Percentiles rank a stretch among this genome's conserved stretches.
phyloP scores from a whole-genome alignment of 75 land plant species.

The Selaginella tamariscina region DNA sequence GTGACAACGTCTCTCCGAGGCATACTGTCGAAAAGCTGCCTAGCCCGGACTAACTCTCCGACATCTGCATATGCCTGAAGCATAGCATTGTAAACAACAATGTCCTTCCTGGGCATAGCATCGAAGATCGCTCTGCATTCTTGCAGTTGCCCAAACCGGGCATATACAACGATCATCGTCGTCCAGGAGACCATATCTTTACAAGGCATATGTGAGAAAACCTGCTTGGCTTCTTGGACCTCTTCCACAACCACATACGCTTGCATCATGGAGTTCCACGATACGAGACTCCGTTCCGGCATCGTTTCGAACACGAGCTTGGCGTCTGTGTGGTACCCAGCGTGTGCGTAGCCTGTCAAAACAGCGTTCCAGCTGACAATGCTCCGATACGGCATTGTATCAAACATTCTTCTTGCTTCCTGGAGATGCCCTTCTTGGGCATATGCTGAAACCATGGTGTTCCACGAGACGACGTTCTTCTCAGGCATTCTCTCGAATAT shows the following conservation, averaged over 20 bases:
- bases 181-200: neutral
- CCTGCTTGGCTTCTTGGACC: neutral
- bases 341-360: neutral
- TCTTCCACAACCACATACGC: neutral
- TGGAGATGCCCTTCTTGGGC: neutral
- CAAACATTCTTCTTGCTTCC: neutral
- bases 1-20: neutral
- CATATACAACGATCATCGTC: slow-evolving; percentile 14
- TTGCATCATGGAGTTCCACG: neutral
- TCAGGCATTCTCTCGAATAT: neutral
- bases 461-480: slow-evolving; percentile 5
- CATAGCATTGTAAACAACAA: slow-evolving; percentile 3
- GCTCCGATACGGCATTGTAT: neutral
- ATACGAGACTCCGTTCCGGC: neutral
- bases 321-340: neutral
- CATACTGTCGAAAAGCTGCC: slow-evolving; percentile 3
- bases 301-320: neutral
- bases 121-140: neutral
- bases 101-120: neutral
- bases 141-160: slow-evolving; percentile 18
- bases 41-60: neutral
- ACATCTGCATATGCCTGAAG: neutral
- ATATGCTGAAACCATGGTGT: slow-evolving; percentile 1
- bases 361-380: neutral
- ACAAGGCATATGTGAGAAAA: neutral